A percentile compares a stretch with the other conserved stretches of the same genome.
phyloP scores from a whole-genome alignment of 176 grass and related monocot genomes.

The Oryza australiensis region DNA sequence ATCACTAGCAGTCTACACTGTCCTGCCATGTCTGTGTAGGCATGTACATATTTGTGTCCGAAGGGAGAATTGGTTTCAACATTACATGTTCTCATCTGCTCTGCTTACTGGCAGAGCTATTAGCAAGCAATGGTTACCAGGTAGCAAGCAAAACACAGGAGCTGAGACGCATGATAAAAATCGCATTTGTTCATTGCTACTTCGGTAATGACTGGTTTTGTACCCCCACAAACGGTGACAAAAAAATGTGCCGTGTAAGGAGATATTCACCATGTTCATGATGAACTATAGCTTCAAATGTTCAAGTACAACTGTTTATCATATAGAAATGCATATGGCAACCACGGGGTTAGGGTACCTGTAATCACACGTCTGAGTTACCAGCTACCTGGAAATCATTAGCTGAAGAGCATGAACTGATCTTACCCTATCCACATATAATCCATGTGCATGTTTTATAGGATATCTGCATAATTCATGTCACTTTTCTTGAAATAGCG shows the following conservation, averaged over 20 bases:
- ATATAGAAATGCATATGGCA: not conserved
- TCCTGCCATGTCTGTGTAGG: not conserved
- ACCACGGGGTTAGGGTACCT: not conserved
- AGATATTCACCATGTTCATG: not conserved
- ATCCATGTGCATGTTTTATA: slow-evolving; percentile 8
- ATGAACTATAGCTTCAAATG: not conserved
- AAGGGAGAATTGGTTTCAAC: slow-evolving; percentile 20
- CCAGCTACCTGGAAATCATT: not conserved
- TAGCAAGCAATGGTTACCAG: not conserved
- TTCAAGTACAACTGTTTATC: slow-evolving; percentile 8
- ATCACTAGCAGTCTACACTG: not conserved
- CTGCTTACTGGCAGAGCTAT: not conserved
- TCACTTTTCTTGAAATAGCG: not conserved
- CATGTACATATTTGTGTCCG: not conserved
- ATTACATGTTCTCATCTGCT: not conserved
- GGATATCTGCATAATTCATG: not conserved
- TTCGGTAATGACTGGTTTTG: not conserved
- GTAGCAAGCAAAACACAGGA: not conserved
- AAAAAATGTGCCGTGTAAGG: not conserved
- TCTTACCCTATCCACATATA: slow-evolving; percentile 9
- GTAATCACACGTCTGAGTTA: not conserved
- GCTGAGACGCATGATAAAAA: not conserved
- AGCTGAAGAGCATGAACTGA: not conserved
- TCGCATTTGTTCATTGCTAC: not conserved
- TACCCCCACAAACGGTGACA: not conserved